Evolutionary conservation across 768 basidiomycete genomes (phyloP), one percentile per base, ranked within the genome.

Genomic region (Punctularia strigosozonata): DNA sequence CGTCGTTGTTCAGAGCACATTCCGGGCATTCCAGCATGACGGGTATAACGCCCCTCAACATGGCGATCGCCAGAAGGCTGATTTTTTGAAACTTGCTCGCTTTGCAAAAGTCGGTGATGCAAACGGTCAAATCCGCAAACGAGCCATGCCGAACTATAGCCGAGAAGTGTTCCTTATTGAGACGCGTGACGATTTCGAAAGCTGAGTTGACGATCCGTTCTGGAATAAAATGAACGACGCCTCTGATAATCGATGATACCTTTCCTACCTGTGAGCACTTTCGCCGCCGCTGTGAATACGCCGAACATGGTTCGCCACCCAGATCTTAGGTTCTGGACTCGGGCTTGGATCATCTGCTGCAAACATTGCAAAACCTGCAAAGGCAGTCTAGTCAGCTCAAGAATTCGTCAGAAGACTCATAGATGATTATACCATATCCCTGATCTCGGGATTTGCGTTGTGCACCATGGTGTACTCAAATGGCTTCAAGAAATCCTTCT

Each of bases 281-380:
- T 91, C 7, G 92, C 92, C 0, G 95, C 91, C 13, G 95, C 89
- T 24, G 92, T 86, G 55, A 98, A 98, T 12, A 98, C 95, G 18
- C 88, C 87, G 59, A 99, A 98, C 89, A 99, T 97, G 2, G 95
- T 99, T 43, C 91, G 71, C 95, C 95, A 99, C 21, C 95, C 95
- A 0, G 95, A 98, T 23, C 95, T 80, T 67, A 99, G 75, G 54
- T 98, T 98, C 49, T 86, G 78, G 14, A 86, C 88, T 25, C 88
- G 75, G 14, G 90, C 87, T 63, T 95, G 92, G 39, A 98, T 79
- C 95, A 98, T 98, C 63, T 98, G 95, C 54, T 97, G 89, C 34
- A 99, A 68, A 53, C 95, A 99, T 73, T 97, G 92, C 35, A 99
- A 59, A 19, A 97, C 90, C 90, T 94, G 41, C 19, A 21, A 36